phyloP scores from a whole-genome alignment of 805 yeast species.

The Kurtzmaniella fragi region DNA sequence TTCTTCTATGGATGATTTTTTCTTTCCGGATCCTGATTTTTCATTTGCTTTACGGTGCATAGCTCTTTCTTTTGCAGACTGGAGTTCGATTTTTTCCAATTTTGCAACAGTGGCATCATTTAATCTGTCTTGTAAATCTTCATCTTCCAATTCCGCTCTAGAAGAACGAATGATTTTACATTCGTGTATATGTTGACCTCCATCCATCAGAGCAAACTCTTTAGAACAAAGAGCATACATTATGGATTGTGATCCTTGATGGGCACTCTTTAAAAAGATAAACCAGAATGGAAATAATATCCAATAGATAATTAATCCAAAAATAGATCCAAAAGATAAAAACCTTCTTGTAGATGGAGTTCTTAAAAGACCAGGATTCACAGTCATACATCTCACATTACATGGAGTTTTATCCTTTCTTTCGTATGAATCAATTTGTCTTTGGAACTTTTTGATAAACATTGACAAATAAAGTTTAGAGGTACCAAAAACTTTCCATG shows the following conservation, averaged over 20 bases:
- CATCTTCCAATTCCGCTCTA: slow-evolving; percentile 64
- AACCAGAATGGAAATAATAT: slow-evolving; percentile 78
- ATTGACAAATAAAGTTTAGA: slow-evolving; percentile 73
- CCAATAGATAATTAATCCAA: slow-evolving; percentile 56
- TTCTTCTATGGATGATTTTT: slow-evolving; percentile 8
- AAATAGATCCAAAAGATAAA: slow-evolving; percentile 67
- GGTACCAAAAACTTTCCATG: slow-evolving; percentile 78
- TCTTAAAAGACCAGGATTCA: slow-evolving; percentile 91
- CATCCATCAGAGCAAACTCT: slow-evolving; percentile 52
- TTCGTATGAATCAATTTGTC: slow-evolving; percentile 50
- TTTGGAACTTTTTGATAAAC: slow-evolving; percentile 77
- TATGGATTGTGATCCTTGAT: slow-evolving; percentile 76
- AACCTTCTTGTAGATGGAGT: slow-evolving; percentile 80
- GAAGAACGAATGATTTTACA: slow-evolving; percentile 51
- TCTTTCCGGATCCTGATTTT: slow-evolving; percentile 17
- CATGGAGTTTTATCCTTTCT: slow-evolving; percentile 69
- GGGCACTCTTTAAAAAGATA: slow-evolving; percentile 69
- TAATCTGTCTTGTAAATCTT: slow-evolving; percentile 52
- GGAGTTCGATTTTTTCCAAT: slow-evolving; percentile 61
- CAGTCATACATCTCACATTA: slow-evolving; percentile 66
- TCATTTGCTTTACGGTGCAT: slow-evolving; percentile 47
- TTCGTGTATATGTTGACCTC: slow-evolving; percentile 72
- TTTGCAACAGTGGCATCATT: slow-evolving; percentile 56
- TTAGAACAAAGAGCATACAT: slow-evolving; percentile 70
- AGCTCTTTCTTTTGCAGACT: slow-evolving; percentile 43